Base-by-base conservation (phyloP, 1,139 yeast genomes). In the Arxiozyma slooffiae region DNA sequence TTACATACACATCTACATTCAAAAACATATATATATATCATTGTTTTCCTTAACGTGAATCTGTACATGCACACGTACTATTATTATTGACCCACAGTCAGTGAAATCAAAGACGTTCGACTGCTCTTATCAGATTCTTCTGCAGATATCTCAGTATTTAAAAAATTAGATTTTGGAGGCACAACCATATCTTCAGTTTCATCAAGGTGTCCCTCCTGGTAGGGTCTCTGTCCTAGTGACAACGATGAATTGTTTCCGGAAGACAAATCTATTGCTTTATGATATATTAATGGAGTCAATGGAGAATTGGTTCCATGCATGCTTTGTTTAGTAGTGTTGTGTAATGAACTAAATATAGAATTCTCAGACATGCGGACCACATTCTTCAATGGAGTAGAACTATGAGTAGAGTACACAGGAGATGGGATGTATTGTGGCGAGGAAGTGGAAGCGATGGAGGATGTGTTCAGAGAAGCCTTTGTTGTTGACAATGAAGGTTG, bases 341-440 rank as follows among this genome's bases (percentile, higher is more conserved):
- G 57, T 16, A 53, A 52, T 4, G 57, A 51, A 48, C 64, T 60
- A 49, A 61, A 61, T 23, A 61, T 53, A 36, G 62, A 58, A 40
- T 56, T 60, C 24, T 61, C 66, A 9, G 66, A 61, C 44, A 56
- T 52, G 1, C 60, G 57, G 38, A 61, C 55, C 8, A 53, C 52
- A 34, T 61, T 57, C 51, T 67, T 61, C 55, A 63, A 55, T 48
- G 68, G 67, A 16, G 67, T 63, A 43, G 58, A 61, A 50, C 56
- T 60, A 48, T 60, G 62, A 7, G 54, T 46, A 4, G 62, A 57
- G 34, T 58, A 60, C 7, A 56, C 53, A 30, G 63, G 59, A 17
- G 49, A 44, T 24, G 47, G 47, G 4, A 44, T 44, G 18, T 41
- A 44, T 44, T 44, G 47, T 44, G 47, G 47, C 1, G 66, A 57